A percentile compares a stretch with the other conserved stretches of the same genome.
Conservation (phyloP, 2,329 filamentous ascomycete species). For the Helicocarpus griseus region DNA sequence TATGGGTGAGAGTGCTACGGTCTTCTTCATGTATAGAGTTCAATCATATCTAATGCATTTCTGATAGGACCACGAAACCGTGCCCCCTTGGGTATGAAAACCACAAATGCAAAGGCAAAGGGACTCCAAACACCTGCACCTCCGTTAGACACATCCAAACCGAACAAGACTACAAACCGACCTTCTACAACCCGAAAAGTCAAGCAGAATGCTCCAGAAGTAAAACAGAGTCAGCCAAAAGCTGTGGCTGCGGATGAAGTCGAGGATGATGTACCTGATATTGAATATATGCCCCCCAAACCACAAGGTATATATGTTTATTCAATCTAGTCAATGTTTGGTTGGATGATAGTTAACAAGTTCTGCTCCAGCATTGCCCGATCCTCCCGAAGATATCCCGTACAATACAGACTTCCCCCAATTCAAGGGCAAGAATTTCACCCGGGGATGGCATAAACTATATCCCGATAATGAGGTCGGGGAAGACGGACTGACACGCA, state of each 20-base stretch:
- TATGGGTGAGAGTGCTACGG: conserved; percentile 50
- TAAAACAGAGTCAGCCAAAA: conserved; percentile 38
- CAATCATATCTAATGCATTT: conserved; percentile 5
- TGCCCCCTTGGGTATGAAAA: conserved; percentile 85
- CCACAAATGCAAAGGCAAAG: conserved; percentile 81
- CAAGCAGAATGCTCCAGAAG: conserved; percentile 33
- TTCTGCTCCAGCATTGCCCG: conserved; percentile 35
- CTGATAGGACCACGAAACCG: conserved; percentile 54
- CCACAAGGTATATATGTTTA: conserved; percentile 38
- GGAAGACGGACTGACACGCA: conserved; percentile 52
- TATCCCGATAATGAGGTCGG: conserved; percentile 40
- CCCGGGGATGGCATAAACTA: conserved; percentile 41
- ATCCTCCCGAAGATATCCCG: conserved; percentile 35
- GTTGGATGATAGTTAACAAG: background rate
- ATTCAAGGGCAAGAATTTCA: conserved; percentile 45
- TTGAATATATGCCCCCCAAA: conserved; percentile 81
- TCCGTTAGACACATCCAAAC: conserved; percentile 48
- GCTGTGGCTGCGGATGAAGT: conserved; percentile 36
- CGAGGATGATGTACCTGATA: conserved; percentile 54
- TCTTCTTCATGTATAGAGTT: conserved; percentile 1
- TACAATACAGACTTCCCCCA: conserved; percentile 43
- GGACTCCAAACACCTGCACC: conserved; percentile 57
- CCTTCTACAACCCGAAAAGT: conserved; percentile 51
- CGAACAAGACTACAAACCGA: conserved; percentile 54
- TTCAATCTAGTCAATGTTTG: background rate